These are phyloP conservation scores for Clonostachys rhizophaga DNA, from an alignment of 2,329 filamentous ascomycete genomes.

Conservation along the genomic window DNA sequence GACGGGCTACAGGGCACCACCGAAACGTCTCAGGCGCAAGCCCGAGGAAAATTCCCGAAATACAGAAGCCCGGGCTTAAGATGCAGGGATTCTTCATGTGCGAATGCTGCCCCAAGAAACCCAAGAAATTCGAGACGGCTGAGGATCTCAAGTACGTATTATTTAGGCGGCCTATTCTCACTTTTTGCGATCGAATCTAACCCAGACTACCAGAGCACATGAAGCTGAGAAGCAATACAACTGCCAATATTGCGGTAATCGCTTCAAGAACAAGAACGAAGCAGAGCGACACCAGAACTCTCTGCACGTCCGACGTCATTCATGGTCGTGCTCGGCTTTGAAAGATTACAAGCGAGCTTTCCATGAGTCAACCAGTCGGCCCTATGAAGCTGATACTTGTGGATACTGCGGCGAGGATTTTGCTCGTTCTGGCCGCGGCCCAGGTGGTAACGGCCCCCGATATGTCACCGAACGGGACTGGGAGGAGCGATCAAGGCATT, in stretches of 20 bases:
- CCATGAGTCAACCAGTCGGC: slow-evolving; percentile 68
- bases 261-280: slow-evolving; percentile 99
- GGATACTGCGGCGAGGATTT: slow-evolving; percentile 97
- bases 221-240: slow-evolving; percentile 96
- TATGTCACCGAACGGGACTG: slow-evolving; percentile 76
- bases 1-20: slow-evolving; percentile 30
- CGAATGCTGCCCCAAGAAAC: slow-evolving; percentile 95
- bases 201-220: slow-evolving; percentile 58
- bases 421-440: slow-evolving; percentile 37
- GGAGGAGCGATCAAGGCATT: slow-evolving; percentile 79
- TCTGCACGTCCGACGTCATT: slow-evolving; percentile 84
- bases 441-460: slow-evolving; percentile 27
- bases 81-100: slow-evolving; percentile 61
- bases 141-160: slow-evolving; percentile 74
- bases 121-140: slow-evolving; percentile 85
- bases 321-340: slow-evolving; percentile 93
- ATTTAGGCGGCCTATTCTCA: background rate
- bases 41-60: slow-evolving; percentile 45
- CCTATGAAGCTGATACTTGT: slow-evolving; percentile 72
- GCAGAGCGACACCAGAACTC: slow-evolving; percentile 95
- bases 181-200: slow-evolving; percentile 6
- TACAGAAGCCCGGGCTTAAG: slow-evolving; percentile 33
- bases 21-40: slow-evolving; percentile 42
- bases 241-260: slow-evolving; percentile 86
- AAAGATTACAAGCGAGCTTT: slow-evolving; percentile 76